These are phyloP conservation scores for Lathyrus sativus DNA, from an alignment of 306 rosid genomes.

Conservation along the genomic window DNA sequence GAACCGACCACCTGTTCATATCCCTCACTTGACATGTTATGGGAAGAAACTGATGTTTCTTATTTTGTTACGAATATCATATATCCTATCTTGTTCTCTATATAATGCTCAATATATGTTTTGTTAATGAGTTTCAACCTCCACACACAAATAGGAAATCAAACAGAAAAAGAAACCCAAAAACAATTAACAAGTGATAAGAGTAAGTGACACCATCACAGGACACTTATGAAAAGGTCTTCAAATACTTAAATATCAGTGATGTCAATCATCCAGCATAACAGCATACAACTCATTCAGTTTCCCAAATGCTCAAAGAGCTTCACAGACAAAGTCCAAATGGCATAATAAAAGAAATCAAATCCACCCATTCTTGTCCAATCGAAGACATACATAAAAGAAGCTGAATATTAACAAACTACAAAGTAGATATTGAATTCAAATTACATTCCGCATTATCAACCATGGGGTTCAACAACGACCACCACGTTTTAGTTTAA, in stretches of 20 bases:
- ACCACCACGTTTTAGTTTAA: slow-evolving; percentile 25
- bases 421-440: slow-evolving; percentile 34
- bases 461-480: slow-evolving; percentile 40
- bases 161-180: slow-evolving; percentile 34
- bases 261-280: slow-evolving; percentile 45
- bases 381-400: slow-evolving; percentile 41
- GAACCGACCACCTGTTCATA: slow-evolving; percentile 91
- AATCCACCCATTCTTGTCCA: slow-evolving; percentile 47
- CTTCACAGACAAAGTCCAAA: slow-evolving; percentile 49
- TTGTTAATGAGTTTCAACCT: slow-evolving; percentile 31
- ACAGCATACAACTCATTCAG: slow-evolving; percentile 37
- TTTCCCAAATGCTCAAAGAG: slow-evolving; percentile 45
- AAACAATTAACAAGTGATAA: slow-evolving; percentile 30
- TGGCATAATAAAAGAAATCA: slow-evolving; percentile 43
- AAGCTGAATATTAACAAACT: slow-evolving; percentile 41
- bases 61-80: slow-evolving; percentile 44
- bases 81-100: slow-evolving; percentile 45
- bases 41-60: slow-evolving; percentile 64
- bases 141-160: slow-evolving; percentile 28
- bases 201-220: slow-evolving; percentile 38
- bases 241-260: slow-evolving; percentile 44
- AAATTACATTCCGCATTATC: slow-evolving; percentile 34
- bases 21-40: slow-evolving; percentile 76
- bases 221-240: slow-evolving; percentile 37
- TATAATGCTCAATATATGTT: slow-evolving; percentile 30